Conservation (phyloP, 2,329 filamentous ascomycete genomes). For the Aspergillus unguis region DNA sequence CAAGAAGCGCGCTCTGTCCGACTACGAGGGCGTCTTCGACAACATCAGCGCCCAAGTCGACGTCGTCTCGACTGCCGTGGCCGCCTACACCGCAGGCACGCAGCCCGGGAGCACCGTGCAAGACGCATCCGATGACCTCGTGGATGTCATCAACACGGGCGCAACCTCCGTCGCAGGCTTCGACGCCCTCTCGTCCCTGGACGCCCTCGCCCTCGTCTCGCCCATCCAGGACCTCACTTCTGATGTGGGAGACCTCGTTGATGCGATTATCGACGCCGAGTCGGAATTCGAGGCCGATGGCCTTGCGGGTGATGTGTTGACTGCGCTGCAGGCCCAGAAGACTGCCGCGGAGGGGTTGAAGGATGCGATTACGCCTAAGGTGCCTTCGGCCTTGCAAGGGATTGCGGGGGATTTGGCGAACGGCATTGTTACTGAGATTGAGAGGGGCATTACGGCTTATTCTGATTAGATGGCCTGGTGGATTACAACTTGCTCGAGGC, state of each 20-base stretch:
- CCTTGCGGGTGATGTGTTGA: conserved; percentile 1
- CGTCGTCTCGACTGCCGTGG: conserved; percentile 3
- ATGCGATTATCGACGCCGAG: conserved; percentile 11
- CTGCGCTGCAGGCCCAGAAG: conserved; percentile 9
- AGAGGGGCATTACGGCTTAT: conserved; percentile 13
- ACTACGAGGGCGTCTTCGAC: conserved; percentile 10
- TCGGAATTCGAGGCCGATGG: conserved; percentile 6
- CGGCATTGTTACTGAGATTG: conserved; percentile 9
- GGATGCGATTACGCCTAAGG: conserved; percentile 11
- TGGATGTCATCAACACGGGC: conserved; percentile 10
- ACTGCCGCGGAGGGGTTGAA: conserved; percentile 3
- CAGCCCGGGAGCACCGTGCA: conserved; percentile 5
- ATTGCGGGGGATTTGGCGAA: conserved; percentile 3
- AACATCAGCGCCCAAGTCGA: conserved; percentile 10
- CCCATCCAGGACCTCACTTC: conserved; percentile 11
- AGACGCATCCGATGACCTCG: conserved; percentile 4
- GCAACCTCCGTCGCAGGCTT: conserved; percentile 2
- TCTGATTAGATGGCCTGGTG: background rate
- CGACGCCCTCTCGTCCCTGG: conserved; percentile 2
- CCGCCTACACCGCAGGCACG: conserved; percentile 9
- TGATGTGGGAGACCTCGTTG: conserved; percentile 7
- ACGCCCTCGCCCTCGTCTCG: conserved; percentile 9
- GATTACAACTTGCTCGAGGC: background rate
- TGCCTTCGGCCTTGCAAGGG: conserved; percentile 5
- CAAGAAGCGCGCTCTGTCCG: conserved; percentile 8